phyloP scores from a whole-genome alignment of 176 grass and related monocot genomes.

The Aegilops sharonensis region DNA sequence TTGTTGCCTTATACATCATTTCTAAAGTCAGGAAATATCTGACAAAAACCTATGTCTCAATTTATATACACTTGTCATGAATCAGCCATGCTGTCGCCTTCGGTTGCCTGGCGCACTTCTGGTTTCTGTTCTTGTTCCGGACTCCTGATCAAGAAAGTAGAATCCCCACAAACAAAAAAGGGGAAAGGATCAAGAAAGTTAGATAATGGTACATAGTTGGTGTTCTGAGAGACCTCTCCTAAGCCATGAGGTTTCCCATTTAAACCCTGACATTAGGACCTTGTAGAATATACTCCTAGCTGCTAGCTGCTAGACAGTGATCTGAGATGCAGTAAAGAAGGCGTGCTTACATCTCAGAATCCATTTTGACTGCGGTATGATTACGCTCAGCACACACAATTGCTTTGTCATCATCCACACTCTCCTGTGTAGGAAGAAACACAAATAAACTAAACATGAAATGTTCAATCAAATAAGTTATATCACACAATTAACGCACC shows the following conservation, averaged over 20 bases:
- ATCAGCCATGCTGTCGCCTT: conserved; percentile 28
- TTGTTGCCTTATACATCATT: conserved; percentile 16
- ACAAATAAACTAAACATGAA: background rate
- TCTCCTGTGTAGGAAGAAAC: conserved; percentile 15
- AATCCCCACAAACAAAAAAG: too few species aligned
- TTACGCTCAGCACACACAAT: conserved; percentile 26
- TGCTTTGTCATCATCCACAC: conserved; percentile 27
- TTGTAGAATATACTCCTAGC: background rate
- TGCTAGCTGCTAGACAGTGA: background rate
- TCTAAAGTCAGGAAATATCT: conserved; percentile 33
- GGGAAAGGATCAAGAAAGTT: background rate
- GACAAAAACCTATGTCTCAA: conserved; percentile 27
- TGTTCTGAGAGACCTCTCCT: background rate
- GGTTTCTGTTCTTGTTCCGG: conserved; percentile 31
- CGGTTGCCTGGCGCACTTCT: background rate
- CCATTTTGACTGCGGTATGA: conserved; percentile 10
- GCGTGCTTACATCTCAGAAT: conserved; percentile 31
- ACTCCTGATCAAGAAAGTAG: conserved; percentile 31
- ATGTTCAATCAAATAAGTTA: background rate
- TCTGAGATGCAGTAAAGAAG: background rate
- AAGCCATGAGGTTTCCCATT: background rate
- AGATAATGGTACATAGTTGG: background rate
- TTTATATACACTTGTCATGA: conserved; percentile 39
- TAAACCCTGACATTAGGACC: background rate
- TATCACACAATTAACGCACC: conserved; percentile 31